phyloP scores from a whole-genome alignment of 2,329 filamentous ascomycete species.

The Tolypocladium album region DNA sequence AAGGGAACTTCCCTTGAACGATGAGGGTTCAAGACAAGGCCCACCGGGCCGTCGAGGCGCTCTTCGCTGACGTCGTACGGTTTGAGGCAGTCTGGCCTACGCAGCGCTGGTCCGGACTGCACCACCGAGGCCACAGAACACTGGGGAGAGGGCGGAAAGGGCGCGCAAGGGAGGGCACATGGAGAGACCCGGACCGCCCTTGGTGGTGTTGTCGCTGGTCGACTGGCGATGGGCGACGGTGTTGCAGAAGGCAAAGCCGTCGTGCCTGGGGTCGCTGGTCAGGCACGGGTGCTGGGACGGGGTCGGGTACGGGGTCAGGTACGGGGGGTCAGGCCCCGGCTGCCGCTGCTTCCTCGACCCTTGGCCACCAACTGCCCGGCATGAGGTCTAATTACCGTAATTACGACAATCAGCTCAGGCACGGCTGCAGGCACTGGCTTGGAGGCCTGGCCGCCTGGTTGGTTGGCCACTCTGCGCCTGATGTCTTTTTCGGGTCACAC shows the following conservation, averaged over 20 bases:
- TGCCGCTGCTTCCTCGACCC: neutral
- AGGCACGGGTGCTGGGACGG: neutral
- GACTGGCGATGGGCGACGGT: neutral
- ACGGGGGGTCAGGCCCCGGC: neutral
- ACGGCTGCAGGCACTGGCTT: neutral
- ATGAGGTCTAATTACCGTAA: conserved; percentile 11
- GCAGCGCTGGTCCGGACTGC: neutral
- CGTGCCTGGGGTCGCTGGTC: neutral
- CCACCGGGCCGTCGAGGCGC: neutral
- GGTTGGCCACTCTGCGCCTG: neutral
- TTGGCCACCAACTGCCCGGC: neutral
- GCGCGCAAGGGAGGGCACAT: neutral
- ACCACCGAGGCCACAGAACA: neutral
- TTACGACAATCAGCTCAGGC: conserved; percentile 8
- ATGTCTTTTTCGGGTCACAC: neutral
- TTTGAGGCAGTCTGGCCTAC: neutral
- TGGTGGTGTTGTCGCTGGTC: neutral
- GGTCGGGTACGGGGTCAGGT: neutral
- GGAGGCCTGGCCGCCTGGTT: neutral
- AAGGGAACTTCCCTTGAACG: neutral
- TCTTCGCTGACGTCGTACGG: conserved; percentile 1
- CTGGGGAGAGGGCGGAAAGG: neutral
- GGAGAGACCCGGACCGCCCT: neutral
- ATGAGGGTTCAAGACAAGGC: conserved; percentile 1
- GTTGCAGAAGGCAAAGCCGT: neutral